phyloP scores from a whole-genome alignment of 2,329 filamentous ascomycete genomes.

The Fusarium musae region DNA sequence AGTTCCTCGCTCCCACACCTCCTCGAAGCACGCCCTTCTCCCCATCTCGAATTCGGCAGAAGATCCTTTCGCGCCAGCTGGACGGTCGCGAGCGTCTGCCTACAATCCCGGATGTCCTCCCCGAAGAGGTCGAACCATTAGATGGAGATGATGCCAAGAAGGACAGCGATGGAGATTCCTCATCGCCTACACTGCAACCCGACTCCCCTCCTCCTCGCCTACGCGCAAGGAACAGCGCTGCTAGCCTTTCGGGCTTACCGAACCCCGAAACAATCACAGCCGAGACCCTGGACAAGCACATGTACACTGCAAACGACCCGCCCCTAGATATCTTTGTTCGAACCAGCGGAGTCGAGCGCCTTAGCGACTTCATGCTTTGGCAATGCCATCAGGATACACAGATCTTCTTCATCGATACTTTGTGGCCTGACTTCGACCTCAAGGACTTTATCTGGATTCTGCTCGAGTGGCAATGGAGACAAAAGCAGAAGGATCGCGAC shows the following conservation, averaged over 20 bases:
- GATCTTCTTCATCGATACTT: constrained; percentile 88
- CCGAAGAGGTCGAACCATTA: constrained; percentile 52
- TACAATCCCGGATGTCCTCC: constrained; percentile 61
- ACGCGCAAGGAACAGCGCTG: constrained; percentile 47
- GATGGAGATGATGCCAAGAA: constrained; percentile 56
- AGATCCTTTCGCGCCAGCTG: constrained; percentile 77
- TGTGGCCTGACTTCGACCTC: constrained; percentile 97
- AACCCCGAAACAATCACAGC: constrained; percentile 90
- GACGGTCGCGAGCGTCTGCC: constrained; percentile 59
- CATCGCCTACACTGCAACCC: constrained; percentile 68
- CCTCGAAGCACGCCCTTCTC: constrained; percentile 80
- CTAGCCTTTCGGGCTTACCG: constrained; percentile 56
- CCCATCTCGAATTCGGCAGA: constrained; percentile 85
- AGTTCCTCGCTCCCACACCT: constrained; percentile 80
- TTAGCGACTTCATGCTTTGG: constrained; percentile 99
- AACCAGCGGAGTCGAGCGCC: constrained; percentile 89
- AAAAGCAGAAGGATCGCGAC: constrained; percentile 67
- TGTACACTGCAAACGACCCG: constrained; percentile 87
- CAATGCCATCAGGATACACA: constrained; percentile 94
- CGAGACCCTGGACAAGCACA: constrained; percentile 83
- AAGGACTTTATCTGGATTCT: constrained; percentile 94
- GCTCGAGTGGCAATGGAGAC: constrained; percentile 84
- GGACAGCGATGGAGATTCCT: constrained; percentile 67
- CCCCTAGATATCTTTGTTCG: constrained; percentile 91
- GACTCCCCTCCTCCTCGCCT: constrained; percentile 60